Evolutionary conservation across 495 filamentous ascomycete species (phyloP).

Genomic region (Aspergillus steynii): DNA sequence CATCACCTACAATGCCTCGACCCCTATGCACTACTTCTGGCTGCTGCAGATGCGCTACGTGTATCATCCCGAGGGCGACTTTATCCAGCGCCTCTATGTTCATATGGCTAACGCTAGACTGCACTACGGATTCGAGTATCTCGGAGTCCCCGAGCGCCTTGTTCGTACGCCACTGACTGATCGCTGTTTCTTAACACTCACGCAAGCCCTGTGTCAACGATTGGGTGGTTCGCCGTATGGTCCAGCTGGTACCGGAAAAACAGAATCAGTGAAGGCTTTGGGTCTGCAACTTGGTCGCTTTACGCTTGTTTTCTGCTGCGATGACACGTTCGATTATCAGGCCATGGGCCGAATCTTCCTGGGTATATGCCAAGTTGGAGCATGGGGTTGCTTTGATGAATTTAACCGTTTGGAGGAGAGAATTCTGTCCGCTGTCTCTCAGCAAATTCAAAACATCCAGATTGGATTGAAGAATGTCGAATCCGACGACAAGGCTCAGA

Average conservation of each 20-base stretch:
- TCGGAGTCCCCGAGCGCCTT: constrained; percentile 92
- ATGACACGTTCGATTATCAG: constrained; percentile 99
- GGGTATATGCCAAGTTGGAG: constrained; percentile 97
- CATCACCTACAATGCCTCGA: constrained; percentile 68
- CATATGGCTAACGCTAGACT: constrained; percentile 97
- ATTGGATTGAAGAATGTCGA: constrained; percentile 81
- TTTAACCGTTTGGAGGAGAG: constrained; percentile 98
- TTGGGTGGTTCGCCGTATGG: constrained; percentile 97
- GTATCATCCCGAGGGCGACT: constrained; percentile 78
- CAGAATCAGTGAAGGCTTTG: constrained; percentile 96
- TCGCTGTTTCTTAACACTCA: constrained; percentile 95
- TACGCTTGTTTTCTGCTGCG: constrained; percentile 97
- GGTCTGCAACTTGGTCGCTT: constrained; percentile 96
- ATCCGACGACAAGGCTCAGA: constrained; percentile 77
- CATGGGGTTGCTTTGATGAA: constrained; percentile 99
- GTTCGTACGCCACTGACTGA: constrained; percentile 96
- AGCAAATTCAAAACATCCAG: constrained; percentile 99
- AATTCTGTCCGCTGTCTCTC: constrained; percentile 95
- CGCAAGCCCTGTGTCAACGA: constrained; percentile 90
- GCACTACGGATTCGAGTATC: constrained; percentile 95
- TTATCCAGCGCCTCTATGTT: constrained; percentile 79
- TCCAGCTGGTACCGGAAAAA: constrained; percentile 98
- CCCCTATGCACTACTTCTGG: constrained; percentile 87
- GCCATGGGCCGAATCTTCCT: constrained; percentile 99
- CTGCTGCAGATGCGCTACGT: constrained; percentile 97